Percentiles rank a stretch among this genome's conserved stretches.
phyloP scores from a whole-genome alignment of 768 basidiomycete species.

The Kwoniella botswanensis region DNA sequence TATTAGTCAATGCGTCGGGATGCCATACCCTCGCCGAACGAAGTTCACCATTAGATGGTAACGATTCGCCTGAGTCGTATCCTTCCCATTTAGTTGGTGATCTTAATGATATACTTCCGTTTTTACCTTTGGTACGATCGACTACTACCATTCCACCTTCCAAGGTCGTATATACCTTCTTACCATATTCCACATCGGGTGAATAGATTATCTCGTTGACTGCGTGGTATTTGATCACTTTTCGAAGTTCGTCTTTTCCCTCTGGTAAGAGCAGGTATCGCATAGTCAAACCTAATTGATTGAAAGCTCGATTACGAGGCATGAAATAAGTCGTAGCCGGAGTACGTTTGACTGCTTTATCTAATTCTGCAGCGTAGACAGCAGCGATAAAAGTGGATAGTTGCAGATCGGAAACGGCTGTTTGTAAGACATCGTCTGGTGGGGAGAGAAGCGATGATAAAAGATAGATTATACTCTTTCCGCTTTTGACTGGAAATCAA shows the following conservation, averaged over 20 bases:
- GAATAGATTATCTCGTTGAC: constrained; percentile 77
- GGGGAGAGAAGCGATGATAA: constrained; percentile 80
- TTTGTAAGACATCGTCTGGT: constrained; percentile 78
- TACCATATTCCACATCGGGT: constrained; percentile 55
- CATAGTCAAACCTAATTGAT: constrained; percentile 84
- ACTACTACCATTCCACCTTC: constrained; percentile 83
- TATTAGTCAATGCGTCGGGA: constrained; percentile 71
- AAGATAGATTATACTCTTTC: constrained; percentile 86
- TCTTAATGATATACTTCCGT: constrained; percentile 61
- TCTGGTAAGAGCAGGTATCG: constrained; percentile 76
- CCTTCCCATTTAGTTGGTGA: constrained; percentile 45
- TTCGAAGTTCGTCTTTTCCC: constrained; percentile 78
- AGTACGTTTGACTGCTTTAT: constrained; percentile 69
- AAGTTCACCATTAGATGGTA: constrained; percentile 59
- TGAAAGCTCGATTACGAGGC: constrained; percentile 88
- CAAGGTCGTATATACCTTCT: constrained; percentile 68
- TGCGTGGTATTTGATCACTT: constrained; percentile 85
- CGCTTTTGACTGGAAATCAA: constrained; percentile 66
- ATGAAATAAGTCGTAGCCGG: constrained; percentile 81
- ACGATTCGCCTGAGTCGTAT: constrained; percentile 42
- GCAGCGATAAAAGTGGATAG: constrained; percentile 90
- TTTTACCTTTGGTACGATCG: constrained; percentile 61
- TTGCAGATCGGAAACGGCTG: constrained; percentile 78
- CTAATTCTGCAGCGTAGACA: constrained; percentile 82
- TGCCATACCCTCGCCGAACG: constrained; percentile 51